Conservation (phyloP, 73 alveolate species). For the Urostyla sp. region DNA sequence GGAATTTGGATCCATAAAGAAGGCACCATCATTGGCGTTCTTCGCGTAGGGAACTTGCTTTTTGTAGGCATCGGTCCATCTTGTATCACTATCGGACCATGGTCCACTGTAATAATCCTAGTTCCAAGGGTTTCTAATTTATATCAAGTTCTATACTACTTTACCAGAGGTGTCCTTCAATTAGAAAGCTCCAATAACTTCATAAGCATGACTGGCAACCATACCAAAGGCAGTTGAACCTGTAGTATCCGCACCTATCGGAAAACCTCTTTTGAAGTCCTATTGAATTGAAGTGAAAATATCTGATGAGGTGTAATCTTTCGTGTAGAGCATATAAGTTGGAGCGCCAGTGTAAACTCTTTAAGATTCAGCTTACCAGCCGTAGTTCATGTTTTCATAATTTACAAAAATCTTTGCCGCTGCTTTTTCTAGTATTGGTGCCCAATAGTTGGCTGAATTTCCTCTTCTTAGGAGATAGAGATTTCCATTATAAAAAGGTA, state of each 20-base stretch:
- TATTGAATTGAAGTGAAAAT: not conserved
- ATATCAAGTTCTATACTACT: not conserved
- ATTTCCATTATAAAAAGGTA: slow-evolving; percentile 21
- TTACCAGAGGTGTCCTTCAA: slow-evolving; percentile 37
- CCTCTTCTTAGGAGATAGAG: slow-evolving; percentile 7
- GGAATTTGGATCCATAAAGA: not conserved
- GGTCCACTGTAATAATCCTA: slow-evolving; percentile 45
- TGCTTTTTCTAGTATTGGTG: slow-evolving; percentile 13
- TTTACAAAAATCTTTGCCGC: slow-evolving; percentile 35
- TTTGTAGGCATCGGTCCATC: slow-evolving; percentile 49
- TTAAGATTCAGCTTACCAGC: slow-evolving; percentile 47
- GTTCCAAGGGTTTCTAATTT: slow-evolving; percentile 54
- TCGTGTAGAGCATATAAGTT: not conserved
- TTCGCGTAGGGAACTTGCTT: slow-evolving; percentile 18
- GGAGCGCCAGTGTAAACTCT: slow-evolving; percentile 52
- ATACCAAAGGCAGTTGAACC: slow-evolving; percentile 12
- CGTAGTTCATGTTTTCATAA: slow-evolving; percentile 29
- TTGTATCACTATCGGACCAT: slow-evolving; percentile 36
- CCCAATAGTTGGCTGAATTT: slow-evolving; percentile 37
- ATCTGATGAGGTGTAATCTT: not conserved
- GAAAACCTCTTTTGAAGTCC: not conserved
- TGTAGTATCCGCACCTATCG: slow-evolving; percentile 41
- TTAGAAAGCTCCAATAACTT: not conserved
- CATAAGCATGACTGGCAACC: slow-evolving; percentile 42
- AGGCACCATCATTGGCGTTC: slow-evolving; percentile 40